A percentile compares a stretch with the other conserved stretches of the same genome.
phyloP scores from a whole-genome alignment of 2,329 filamentous ascomycete genomes.

The Leptographium wingfieldii region DNA sequence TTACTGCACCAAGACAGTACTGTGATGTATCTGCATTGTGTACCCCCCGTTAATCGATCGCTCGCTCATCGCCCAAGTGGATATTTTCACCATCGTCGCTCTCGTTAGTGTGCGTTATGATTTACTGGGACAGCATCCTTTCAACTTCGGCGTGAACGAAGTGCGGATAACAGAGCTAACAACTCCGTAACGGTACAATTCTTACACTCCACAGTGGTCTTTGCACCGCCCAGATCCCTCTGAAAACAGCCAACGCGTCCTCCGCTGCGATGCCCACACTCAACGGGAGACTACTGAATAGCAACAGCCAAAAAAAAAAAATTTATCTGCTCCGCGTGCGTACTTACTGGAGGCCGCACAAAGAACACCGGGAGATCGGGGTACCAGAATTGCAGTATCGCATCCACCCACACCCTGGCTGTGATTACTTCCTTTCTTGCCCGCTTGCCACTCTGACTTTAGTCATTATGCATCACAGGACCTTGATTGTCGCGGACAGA shows the following conservation, averaged over 20 bases:
- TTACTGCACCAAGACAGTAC: not conserved
- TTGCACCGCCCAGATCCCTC: not conserved
- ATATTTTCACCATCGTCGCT: not conserved
- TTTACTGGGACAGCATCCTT: not conserved
- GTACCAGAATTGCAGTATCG: not conserved
- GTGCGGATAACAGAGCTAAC: not conserved
- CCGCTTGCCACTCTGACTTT: not conserved
- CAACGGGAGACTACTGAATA: not conserved
- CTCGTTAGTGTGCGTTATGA: not conserved
- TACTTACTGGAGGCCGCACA: not conserved
- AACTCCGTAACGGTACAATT: not conserved
- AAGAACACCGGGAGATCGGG: not conserved
- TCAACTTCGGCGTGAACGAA: not conserved
- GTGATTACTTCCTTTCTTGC: too few species aligned
- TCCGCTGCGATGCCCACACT: not conserved
- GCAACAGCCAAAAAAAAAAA: not conserved
- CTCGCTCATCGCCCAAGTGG: constrained; percentile 1
- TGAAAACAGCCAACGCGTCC: not conserved
- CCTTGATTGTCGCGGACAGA: not conserved
- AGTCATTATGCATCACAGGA: not conserved
- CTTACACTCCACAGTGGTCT: not conserved
- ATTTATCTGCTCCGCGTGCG: too few species aligned
- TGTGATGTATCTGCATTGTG: not conserved
- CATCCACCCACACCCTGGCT: not conserved
- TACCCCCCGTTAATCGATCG: not conserved